Evolutionary conservation across 1,284 basidiomycete genomes (phyloP).

Genomic region (Ganoderma lingzhi): DNA sequence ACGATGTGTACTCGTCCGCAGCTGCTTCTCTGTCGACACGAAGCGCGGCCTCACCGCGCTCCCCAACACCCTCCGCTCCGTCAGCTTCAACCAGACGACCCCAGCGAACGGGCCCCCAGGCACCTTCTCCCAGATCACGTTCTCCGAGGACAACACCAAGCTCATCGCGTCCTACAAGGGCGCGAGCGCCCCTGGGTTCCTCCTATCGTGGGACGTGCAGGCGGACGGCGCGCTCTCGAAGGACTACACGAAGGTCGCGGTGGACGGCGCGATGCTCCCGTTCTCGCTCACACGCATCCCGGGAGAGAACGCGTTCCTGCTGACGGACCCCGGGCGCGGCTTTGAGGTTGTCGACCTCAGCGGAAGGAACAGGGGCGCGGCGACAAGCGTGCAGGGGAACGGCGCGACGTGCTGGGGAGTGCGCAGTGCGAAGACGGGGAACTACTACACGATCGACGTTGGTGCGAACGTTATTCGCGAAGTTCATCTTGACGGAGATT

Average conservation of each 20-base stretch:
- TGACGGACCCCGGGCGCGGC: slow-evolving; percentile 44
- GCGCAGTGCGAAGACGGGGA: slow-evolving; percentile 54
- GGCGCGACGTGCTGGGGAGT: slow-evolving; percentile 57
- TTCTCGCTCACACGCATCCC: slow-evolving; percentile 45
- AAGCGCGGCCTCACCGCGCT: slow-evolving; percentile 48
- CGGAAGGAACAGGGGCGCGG: slow-evolving; percentile 24
- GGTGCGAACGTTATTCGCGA: slow-evolving; percentile 52
- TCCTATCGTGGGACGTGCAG: slow-evolving; percentile 55
- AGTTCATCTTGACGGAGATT: slow-evolving; percentile 52
- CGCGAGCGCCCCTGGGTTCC: slow-evolving; percentile 50
- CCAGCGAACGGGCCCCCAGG: slow-evolving; percentile 47
- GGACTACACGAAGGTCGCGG: slow-evolving; percentile 35
- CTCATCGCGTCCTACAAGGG: slow-evolving; percentile 58
- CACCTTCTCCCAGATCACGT: slow-evolving; percentile 52
- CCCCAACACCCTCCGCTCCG: slow-evolving; percentile 49
- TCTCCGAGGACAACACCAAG: slow-evolving; percentile 51
- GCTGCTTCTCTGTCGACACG: slow-evolving; percentile 54
- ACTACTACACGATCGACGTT: slow-evolving; percentile 59
- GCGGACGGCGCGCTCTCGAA: slow-evolving; percentile 41
- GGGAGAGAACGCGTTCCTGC: slow-evolving; percentile 42
- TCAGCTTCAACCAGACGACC: slow-evolving; percentile 57
- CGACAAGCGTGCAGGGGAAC: slow-evolving; percentile 49
- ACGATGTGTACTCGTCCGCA: slow-evolving; percentile 29
- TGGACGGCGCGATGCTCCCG: slow-evolving; percentile 38
- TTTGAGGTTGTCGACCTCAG: slow-evolving; percentile 42